Evolutionary conservation across 345 rosid genomes (phyloP).

Genomic region (Gossypium raimondii): DNA sequence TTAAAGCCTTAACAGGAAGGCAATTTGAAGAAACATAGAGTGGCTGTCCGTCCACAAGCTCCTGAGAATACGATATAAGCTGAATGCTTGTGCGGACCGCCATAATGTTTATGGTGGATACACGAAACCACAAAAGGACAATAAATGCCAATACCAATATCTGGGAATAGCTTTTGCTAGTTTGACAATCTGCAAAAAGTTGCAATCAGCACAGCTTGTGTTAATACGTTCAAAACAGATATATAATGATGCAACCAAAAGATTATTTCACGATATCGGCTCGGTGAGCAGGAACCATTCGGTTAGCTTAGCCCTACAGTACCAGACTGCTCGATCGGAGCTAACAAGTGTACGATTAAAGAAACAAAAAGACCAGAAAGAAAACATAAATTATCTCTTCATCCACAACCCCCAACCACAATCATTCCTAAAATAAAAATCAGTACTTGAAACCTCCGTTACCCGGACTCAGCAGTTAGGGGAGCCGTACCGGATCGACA

Average conservation of each 20-base stretch:
- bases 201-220: neutral
- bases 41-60: constrained; percentile 76
- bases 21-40: constrained; percentile 68
- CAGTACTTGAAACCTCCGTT: no score
- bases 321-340: neutral
- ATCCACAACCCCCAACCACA: no score
- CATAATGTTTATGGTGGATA: constrained; percentile 29
- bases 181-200: constrained; percentile 4
- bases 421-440: no score
- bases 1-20: constrained; percentile 69
- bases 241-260: neutral
- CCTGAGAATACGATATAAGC: constrained; percentile 72
- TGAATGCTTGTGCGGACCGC: constrained; percentile 29
- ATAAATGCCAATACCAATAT: neutral
- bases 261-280: neutral
- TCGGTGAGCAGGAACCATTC: neutral
- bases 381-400: no score
- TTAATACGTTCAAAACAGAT: constrained; percentile 11
- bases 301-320: neutral
- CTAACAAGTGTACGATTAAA: neutral
- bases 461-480: no score
- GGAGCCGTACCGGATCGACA: no score
- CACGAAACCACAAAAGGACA: neutral
- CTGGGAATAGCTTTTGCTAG: constrained; percentile 4
- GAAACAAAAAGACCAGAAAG: no score